Evolutionary conservation across 768 basidiomycete species (phyloP), one percentile per base, ranked within the genome.

Genomic region (Neoboletus brunneissimus): DNA sequence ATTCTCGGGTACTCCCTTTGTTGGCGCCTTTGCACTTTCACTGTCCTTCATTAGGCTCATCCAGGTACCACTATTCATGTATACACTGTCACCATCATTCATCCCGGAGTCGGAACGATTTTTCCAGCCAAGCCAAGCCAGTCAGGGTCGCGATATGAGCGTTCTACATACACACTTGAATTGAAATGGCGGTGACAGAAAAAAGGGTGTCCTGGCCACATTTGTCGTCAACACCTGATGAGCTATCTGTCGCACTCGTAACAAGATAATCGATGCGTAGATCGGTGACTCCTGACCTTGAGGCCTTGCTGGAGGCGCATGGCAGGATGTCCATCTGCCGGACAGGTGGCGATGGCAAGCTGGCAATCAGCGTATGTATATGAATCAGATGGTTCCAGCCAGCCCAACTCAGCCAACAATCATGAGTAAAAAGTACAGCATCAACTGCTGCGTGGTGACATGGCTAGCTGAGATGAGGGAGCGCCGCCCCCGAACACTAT

Each of bases 11-110:
- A 41, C 45, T 55, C 53, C 37, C 31, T 48, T 54, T 54, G 51
- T 62, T 52, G 34, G 22, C 48, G 37, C 34, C 40, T 48, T 51
- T 23, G 53, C 63, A 53, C 51, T 44, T 63, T 60, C 67, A 56
- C 58, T 45, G 56, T 71, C 69, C 70, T 59, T 70, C 60, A 44
- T 64, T 72, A 58, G 60, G 67, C 42, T 57, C 55, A 42, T 60
- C 45, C 54, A 62, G 63, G 67, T 62, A 72, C 59, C 43, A 66
- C 46, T 57, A 56, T 57, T 54, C 60, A 47, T 66, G 59, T 67
- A 63, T 57, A 62, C 60, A 59, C 55, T 44, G 55, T 57, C 57
- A 46, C 48, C 62, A 55, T 58, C 58, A 56, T 47, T 53, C 51
- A 53, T 41, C 41, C 11, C 13, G 47, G 7, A n/a, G 37, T 40